Evolutionary conservation across 2,329 filamentous ascomycete genomes (phyloP).

Genomic region (Fusarium anguioides): DNA sequence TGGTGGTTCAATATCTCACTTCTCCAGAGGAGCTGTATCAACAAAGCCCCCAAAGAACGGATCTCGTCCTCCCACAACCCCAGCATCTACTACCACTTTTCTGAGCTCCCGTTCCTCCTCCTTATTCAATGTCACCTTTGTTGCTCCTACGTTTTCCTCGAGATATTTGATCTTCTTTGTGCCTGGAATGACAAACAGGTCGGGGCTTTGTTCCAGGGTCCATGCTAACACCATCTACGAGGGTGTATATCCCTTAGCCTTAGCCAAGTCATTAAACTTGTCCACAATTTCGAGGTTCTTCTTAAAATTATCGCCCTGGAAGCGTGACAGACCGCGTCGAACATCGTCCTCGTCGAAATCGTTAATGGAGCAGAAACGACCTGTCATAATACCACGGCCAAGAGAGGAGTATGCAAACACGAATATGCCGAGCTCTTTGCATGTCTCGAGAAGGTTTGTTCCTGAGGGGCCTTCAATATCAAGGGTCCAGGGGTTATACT

Average conservation of each 20-base stretch:
- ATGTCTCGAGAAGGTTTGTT: constrained; percentile 63
- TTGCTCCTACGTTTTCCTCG: constrained; percentile 57
- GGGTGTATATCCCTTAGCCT: constrained; percentile 65
- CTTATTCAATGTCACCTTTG: constrained; percentile 47
- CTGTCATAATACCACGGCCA: constrained; percentile 68
- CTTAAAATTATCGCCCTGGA: constrained; percentile 43
- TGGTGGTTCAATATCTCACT: neutral
- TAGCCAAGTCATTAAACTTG: constrained; percentile 40
- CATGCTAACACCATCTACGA: constrained; percentile 72
- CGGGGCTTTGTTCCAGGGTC: constrained; percentile 68
- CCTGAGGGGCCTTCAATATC: constrained; percentile 65
- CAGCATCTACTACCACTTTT: constrained; percentile 42
- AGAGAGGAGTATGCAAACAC: constrained; percentile 70
- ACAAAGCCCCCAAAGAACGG: constrained; percentile 29
- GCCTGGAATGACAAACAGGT: constrained; percentile 69
- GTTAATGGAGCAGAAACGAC: constrained; percentile 56
- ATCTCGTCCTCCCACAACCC: constrained; percentile 45
- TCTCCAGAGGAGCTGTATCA: constrained; percentile 33
- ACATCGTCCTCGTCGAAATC: constrained; percentile 55
- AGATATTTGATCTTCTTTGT: constrained; percentile 61
- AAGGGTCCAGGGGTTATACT: constrained; percentile 66
- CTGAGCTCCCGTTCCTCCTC: constrained; percentile 53
- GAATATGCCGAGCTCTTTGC: constrained; percentile 65
- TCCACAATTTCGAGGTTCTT: constrained; percentile 67
- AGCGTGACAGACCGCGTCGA: constrained; percentile 32